Evolutionary conservation across 169 alveolate genomes (phyloP), one percentile per base, ranked within the genome.

Genomic region (Plasmodium fragile): DNA sequence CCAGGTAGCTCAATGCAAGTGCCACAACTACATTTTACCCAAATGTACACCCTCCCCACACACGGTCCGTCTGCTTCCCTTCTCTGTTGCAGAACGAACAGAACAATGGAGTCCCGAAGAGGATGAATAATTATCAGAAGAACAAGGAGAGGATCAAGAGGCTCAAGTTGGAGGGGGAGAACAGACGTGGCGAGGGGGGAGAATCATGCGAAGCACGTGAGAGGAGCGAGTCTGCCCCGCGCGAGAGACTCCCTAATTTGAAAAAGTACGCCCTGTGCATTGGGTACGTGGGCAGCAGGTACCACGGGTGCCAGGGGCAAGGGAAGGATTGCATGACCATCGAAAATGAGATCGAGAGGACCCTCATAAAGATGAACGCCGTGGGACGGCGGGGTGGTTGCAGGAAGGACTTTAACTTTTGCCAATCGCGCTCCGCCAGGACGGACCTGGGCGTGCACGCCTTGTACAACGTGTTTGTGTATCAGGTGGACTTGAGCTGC

Each of bases 371-470:
- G 7, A 87, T 93, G n/a, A 96, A 96, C 16, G 98, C 96, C 22
- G 95, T 96, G 25, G 92, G 84, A 80, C 96, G 93, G 71, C 96
- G 94, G 70, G 93, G 95, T 11, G 96, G 91, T 30, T 89, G 96
- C 95, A 65, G 36, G n/a, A 85, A 85, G 49, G 69, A 77, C 25
- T 85, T 85, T 69, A 85, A 85, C 8, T 85, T 73, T 28, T 85
- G 93, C 45, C 65, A 73, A 30, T 95, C 98, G 3, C 95, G 97
- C 75, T 97, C 97, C 1, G 98, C 98, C n/a, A 84, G 98, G 36
- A 97, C 98, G 16, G 98, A 97, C 83, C 94, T 96, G 80, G 98
- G 98, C n/a, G 98, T 97, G 1, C 98, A 96, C 59, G 98, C 98
- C 2, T 95, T 95, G 2, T 97, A 96, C 91, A 95, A 95, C 43